These are phyloP conservation scores for Tripterygium wilfordii DNA, from an alignment of 177 flowering plant genomes.

Conservation along the genomic window DNA sequence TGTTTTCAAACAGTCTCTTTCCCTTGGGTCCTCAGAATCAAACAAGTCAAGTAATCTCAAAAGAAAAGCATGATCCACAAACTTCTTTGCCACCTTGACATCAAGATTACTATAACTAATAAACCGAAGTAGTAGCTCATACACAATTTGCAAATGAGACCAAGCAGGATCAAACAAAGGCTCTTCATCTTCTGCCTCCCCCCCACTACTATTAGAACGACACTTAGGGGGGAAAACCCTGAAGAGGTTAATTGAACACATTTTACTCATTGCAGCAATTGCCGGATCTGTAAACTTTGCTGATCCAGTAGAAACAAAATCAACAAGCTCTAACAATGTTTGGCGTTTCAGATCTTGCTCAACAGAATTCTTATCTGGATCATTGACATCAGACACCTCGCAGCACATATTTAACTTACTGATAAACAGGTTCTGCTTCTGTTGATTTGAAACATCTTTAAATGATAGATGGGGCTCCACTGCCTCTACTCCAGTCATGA, in stretches of 20 bases:
- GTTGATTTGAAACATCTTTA: constrained; percentile 45
- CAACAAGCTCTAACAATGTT: constrained; percentile 45
- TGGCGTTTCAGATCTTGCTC: constrained; percentile 44
- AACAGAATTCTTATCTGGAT: constrained; percentile 24
- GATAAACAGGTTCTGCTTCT: constrained; percentile 46
- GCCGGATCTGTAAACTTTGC: constrained; percentile 49
- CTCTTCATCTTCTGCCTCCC: constrained; percentile 49
- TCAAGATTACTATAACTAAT: constrained; percentile 42
- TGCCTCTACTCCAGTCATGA: constrained; percentile 34
- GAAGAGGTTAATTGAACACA: constrained; percentile 48
- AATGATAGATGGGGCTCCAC: constrained; percentile 47
- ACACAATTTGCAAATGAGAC: constrained; percentile 54
- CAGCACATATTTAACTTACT: constrained; percentile 53
- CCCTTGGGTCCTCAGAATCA: constrained; percentile 63
- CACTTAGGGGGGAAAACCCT: constrained; percentile 49
- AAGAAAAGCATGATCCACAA: constrained; percentile 44
- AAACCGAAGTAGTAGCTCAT: constrained; percentile 44
- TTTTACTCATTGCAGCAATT: constrained; percentile 42
- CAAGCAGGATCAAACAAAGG: constrained; percentile 60
- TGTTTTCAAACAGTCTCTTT: constrained; percentile 60
- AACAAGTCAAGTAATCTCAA: constrained; percentile 46
- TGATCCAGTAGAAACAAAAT: constrained; percentile 46
- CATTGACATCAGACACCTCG: constrained; percentile 30
- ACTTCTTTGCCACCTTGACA: constrained; percentile 41
- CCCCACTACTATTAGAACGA: constrained; percentile 18